Conservation (phyloP, 1,139 yeast genomes). For the Magnusiomyces sp. region DNA sequence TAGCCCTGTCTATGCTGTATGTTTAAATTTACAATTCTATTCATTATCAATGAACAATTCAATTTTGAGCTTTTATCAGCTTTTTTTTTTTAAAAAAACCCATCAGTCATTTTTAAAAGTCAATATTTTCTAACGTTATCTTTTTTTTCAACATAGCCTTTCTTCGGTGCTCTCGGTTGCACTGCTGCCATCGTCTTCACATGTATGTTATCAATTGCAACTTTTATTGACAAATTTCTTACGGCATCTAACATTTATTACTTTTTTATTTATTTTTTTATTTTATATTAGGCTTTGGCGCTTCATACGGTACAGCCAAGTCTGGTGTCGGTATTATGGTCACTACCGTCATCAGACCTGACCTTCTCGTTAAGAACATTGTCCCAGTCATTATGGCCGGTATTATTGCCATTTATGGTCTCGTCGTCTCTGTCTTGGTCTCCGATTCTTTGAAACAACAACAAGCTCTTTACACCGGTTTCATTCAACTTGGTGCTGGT, state of each 20-base stretch:
- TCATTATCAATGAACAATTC: constrained; percentile 7
- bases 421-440: constrained; percentile 90
- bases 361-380: constrained; percentile 37
- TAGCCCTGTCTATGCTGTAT: constrained; percentile 67
- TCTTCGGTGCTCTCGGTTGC: constrained; percentile 97
- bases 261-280: not conserved
- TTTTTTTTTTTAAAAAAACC: not conserved
- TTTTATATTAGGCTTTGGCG: constrained; percentile 43
- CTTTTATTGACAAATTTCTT: not conserved
- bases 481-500: constrained; percentile 96
- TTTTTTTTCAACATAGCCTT: constrained; percentile 53
- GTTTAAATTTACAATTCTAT: constrained; percentile 18
- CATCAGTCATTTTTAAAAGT: not conserved
- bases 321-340: constrained; percentile 98
- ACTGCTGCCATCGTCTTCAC: constrained; percentile 98
- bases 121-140: constrained; percentile 8
- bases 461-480: constrained; percentile 86
- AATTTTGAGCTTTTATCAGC: not conserved
- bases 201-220: constrained; percentile 34
- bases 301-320: constrained; percentile 97
- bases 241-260: constrained; percentile 5
- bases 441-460: constrained; percentile 84
- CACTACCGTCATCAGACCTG: constrained; percentile 94
- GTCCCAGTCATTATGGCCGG: constrained; percentile 97
- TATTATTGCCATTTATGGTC: constrained; percentile 91